phyloP scores from a whole-genome alignment of 768 basidiomycete genomes.

The Lactarius quietus region DNA sequence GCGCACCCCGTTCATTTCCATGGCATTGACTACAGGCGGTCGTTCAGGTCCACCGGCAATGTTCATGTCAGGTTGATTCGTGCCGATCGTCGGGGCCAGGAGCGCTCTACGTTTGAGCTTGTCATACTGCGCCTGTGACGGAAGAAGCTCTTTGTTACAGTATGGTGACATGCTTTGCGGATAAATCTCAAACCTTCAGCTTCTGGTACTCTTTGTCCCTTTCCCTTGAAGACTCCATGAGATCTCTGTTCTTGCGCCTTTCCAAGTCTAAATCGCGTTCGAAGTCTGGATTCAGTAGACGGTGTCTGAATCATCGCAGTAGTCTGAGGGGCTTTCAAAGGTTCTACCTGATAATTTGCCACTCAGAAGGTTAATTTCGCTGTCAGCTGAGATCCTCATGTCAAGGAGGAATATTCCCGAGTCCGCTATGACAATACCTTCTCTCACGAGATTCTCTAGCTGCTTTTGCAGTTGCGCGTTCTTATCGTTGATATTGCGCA shows the following conservation, averaged over 20 bases:
- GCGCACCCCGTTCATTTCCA: conserved; percentile 13
- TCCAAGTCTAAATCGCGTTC: conserved; percentile 81
- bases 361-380: conserved; percentile 66
- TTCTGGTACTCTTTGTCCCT: conserved; percentile 86
- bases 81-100: conserved; percentile 37
- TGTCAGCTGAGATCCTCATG: conserved; percentile 53
- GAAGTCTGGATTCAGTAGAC: conserved; percentile 47
- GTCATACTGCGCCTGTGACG: conserved; percentile 62
- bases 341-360: conserved; percentile 59
- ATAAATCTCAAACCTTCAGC: conserved; percentile 55
- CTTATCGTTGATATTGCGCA: conserved; percentile 78
- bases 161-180: background rate
- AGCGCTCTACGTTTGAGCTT: conserved; percentile 80
- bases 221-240: conserved; percentile 71
- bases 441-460: conserved; percentile 77
- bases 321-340: background rate
- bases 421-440: conserved; percentile 48
- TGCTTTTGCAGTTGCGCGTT: conserved; percentile 82
- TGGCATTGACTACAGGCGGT: conserved; percentile 1
- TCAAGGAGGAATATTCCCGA: background rate
- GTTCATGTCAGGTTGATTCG: conserved; percentile 16
- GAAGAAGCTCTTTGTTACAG: background rate
- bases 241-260: conserved; percentile 64
- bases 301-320: background rate
- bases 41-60: conserved; percentile 10